Percentiles rank a stretch among this genome's conserved stretches.
phyloP scores from a whole-genome alignment of 371 early-diverging fungal species.

The Mucor saturninus region DNA sequence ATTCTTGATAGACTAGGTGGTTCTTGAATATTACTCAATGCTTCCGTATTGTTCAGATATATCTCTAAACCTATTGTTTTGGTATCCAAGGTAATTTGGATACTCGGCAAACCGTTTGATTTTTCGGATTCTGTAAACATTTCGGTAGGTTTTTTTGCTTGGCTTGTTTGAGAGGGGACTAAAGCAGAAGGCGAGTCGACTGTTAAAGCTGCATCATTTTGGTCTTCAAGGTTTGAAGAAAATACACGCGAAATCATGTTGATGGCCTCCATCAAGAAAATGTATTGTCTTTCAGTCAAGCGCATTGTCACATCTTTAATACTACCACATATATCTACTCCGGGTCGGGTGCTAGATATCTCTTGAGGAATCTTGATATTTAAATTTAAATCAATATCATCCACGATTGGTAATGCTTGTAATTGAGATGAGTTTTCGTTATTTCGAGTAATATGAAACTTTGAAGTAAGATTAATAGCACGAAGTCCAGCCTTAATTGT shows the following conservation, averaged over 20 bases:
- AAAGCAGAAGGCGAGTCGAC: background rate
- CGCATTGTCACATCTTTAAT: conserved; percentile 80
- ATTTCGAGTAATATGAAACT: conserved; percentile 29
- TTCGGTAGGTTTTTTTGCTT: background rate
- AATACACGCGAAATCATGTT: conserved; percentile 51
- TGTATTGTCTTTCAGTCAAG: conserved; percentile 84
- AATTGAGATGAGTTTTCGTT: conserved; percentile 35
- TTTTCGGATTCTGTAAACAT: conserved; percentile 1
- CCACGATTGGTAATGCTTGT: conserved; percentile 80
- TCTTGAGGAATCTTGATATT: conserved; percentile 54
- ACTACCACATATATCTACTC: conserved; percentile 62
- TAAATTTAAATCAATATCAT: conserved; percentile 81
- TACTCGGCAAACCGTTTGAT: conserved; percentile 9
- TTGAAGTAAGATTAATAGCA: conserved; percentile 72
- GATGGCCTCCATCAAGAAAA: conserved; percentile 75
- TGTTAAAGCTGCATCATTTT: background rate
- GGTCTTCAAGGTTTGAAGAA: conserved; percentile 10
- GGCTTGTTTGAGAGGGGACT: background rate
- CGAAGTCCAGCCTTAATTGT: conserved; percentile 69
- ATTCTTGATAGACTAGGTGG: conserved; percentile 42
- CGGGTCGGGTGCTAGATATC: conserved; percentile 25
- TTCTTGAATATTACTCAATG: conserved; percentile 14
- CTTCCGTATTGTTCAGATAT: conserved; percentile 21
- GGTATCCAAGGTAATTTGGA: conserved; percentile 23
- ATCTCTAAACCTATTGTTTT: conserved; percentile 44